Base-by-base conservation (phyloP, 768 basidiomycete genomes). In the Phylloporus scabripes region DNA sequence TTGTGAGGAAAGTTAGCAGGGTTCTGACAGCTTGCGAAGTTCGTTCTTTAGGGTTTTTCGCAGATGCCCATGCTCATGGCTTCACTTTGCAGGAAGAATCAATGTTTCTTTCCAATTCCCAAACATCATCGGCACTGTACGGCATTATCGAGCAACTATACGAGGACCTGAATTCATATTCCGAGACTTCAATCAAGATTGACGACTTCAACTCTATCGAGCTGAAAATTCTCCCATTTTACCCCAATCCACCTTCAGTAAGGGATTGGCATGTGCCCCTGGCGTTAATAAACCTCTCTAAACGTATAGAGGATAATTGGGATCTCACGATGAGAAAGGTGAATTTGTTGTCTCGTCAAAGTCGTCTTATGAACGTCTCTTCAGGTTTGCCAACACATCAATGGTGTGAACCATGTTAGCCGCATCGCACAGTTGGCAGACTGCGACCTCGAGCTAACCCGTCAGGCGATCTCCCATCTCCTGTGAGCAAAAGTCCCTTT, bases 191-290 rank as follows among this genome's bases (percentile, higher is more conserved):
- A 2, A 94, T 99, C 46, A 76, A 80, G 2, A 83, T 98, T 55
- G 90, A 96, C 66, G 79, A 80, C 38, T 92, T 92, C 74, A 96
- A 94, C 62, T 91, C 92, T 2, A 87, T 98, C 48, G 94, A 98
- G 62, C 69, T 99, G 56, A 94, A 95, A 66, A 88, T 98, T 38
- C 92, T 97, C 53, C 95, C 96, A 0, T 95, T 93, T 69, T 94
- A 94, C 58, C 92, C 92, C 18, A 98, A 97, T 58, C 95, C 96
- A 15, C 86, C 87, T 0, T 72, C 76, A 4, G 90, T 97, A 11
- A 80, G 84, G 54, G 90, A 96, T 59, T 99, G 96, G 96, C 84
- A 89, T 72, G 96, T 98, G 2, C 96, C 96, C 1, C 73, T 98
- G 7, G 82, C 92, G 1, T 74, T 98, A 6, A 88, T 96, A 50